Conservation (phyloP, 257 asterid genomes). For the Fraxinus anomala region DNA sequence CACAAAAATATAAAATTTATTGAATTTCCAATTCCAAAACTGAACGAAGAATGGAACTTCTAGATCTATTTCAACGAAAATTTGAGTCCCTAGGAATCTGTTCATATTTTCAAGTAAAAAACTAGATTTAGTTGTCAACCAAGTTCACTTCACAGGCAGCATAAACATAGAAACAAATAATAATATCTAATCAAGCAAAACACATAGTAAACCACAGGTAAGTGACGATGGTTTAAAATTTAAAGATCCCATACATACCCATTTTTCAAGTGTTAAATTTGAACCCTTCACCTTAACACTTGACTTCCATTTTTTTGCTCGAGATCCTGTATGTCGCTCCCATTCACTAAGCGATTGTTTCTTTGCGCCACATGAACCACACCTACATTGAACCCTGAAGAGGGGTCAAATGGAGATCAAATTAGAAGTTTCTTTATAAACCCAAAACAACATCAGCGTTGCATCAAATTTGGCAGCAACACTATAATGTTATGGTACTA, state of each 20-base stretch:
- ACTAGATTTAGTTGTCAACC: not conserved
- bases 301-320: constrained; percentile 97
- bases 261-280: constrained; percentile 69
- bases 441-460: constrained; percentile 8
- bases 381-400: constrained; percentile 85
- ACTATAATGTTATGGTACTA: not conserved
- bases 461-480: constrained; percentile 17
- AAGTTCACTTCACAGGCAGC: not conserved
- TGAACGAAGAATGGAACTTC: not conserved
- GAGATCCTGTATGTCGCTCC: constrained; percentile 94
- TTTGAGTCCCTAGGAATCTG: not conserved
- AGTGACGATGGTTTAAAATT: constrained; percentile 4
- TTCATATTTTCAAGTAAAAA: not conserved
- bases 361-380: constrained; percentile 80
- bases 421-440: constrained; percentile 13
- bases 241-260: constrained; percentile 57
- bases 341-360: constrained; percentile 79
- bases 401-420: constrained; percentile 19
- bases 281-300: constrained; percentile 83
- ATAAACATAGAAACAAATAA: constrained; percentile 9
- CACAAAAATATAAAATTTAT: no score
- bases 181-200: not conserved
- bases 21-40: not conserved
- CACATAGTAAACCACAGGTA: constrained; percentile 15
- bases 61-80: not conserved